Base-by-base conservation (phyloP, 2,329 filamentous ascomycete species). In the Colletotrichum lupini region DNA sequence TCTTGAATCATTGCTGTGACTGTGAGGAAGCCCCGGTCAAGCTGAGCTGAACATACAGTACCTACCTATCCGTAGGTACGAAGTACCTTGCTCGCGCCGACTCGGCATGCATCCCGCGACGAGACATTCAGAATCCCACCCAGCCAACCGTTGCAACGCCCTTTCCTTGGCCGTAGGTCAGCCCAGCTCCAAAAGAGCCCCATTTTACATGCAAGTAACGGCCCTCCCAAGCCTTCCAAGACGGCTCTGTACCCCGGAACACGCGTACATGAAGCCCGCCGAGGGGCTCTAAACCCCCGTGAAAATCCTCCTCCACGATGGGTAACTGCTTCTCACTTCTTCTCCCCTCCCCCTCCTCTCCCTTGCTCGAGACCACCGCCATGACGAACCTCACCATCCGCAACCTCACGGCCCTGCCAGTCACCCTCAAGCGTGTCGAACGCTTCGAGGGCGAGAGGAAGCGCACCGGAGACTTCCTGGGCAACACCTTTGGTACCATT, bases 381-480 rank as follows among this genome's bases (percentile, higher is more conserved):
- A 89, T 89, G 87, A 82, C 85, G 22, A 82, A 84, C 70, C 85
- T 98, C 76, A 93, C 89, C 5, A 90, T 98, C 78, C 94, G 95
- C 78, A 98, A 98, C 82, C 85, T 97, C 76, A 96, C 94, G 57
- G 86, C 90, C 70, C 92, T 89, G 61, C 87, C 91, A n/a, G 85
- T 98, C 68, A 90, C 92, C 76, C 88, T 98, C 77, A 92, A 91
- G 81, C 87, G 80, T 73, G 86, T 96, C 72, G 93, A 97, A 84
- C 92, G 92, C 76, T 95, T 95, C 81, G 89, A 91, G 76, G 87
- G 82, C 35, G 80, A 85, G 72, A 81, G 81, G 28, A 77, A 84
- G 85, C 66, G 84, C 56, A 81, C 81, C 35, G 82, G 82, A 69
- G 81, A 88, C 75, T 81, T 86, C 19, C 76, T 88, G 49, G 81